Evolutionary conservation across 106 monocot species (phyloP).

Genomic region (Apostasia shenzhenica): DNA sequence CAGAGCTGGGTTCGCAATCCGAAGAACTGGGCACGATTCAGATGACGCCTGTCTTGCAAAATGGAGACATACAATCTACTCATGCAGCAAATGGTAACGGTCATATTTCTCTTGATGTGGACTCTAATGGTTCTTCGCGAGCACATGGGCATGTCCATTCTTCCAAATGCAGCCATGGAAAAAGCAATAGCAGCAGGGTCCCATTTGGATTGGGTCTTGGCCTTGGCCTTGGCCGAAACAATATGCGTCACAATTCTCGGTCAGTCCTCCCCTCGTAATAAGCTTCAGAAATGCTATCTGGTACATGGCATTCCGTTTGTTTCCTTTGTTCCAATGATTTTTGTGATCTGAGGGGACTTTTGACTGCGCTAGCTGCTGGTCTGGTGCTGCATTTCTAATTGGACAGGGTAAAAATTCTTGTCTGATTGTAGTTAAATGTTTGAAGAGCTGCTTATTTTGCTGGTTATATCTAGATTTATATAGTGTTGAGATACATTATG

Average conservation of each 20-base stretch:
- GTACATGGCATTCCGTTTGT: too few relatives aligned
- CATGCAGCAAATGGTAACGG: slow-evolving; percentile 5
- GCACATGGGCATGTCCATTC: slow-evolving; percentile 3
- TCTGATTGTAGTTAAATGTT: too few relatives aligned
- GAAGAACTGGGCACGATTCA: slow-evolving; percentile 58
- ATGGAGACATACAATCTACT: slow-evolving; percentile 28
- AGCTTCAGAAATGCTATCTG: too few relatives aligned
- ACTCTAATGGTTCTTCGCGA: background rate
- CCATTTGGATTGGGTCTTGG: slow-evolving; percentile 44
- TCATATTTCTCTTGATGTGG: slow-evolving; percentile 31
- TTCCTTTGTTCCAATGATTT: too few relatives aligned
- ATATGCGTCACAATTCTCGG: slow-evolving; percentile 31
- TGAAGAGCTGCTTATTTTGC: too few relatives aligned
- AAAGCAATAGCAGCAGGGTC: background rate
- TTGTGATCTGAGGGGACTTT: too few relatives aligned
- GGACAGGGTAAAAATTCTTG: too few relatives aligned
- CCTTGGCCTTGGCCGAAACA: slow-evolving; percentile 28
- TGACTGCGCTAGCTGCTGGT: too few relatives aligned
- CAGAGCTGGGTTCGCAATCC: slow-evolving; percentile 14
- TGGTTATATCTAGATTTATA: too few relatives aligned
- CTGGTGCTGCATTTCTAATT: too few relatives aligned
- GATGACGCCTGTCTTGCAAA: slow-evolving; percentile 19
- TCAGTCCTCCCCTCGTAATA: slow-evolving; percentile 3
- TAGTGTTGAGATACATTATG: too few relatives aligned
- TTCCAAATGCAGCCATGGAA: slow-evolving; percentile 28